Conservation (phyloP, 148 eudicot genomes). For the Salicornia ramosissima region DNA sequence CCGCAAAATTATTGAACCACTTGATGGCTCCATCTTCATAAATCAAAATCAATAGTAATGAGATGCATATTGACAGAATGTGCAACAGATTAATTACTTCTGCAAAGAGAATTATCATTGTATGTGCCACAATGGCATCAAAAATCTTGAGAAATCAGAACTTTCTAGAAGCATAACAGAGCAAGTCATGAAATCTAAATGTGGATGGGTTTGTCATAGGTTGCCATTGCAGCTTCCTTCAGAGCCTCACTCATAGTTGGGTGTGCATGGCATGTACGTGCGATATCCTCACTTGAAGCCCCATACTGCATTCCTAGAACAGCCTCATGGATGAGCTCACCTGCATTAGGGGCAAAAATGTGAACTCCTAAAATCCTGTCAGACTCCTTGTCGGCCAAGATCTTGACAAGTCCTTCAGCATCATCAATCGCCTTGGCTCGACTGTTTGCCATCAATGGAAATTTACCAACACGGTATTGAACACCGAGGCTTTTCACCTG, state of each 20-base stretch:
- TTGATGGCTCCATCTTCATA: not conserved
- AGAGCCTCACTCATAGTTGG: slow-evolving; percentile 98
- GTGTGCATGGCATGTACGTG: slow-evolving; percentile 97
- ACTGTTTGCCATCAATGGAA: slow-evolving; percentile 89
- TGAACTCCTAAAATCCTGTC: slow-evolving; percentile 92
- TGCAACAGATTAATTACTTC: slow-evolving; percentile 4
- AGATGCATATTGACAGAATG: slow-evolving; percentile 4
- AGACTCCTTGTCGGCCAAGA: slow-evolving; percentile 80
- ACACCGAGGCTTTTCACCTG: slow-evolving; percentile 79
- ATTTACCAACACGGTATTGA: slow-evolving; percentile 77
- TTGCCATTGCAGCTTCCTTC: slow-evolving; percentile 91
- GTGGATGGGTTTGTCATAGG: slow-evolving; percentile 45
- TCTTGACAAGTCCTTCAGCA: slow-evolving; percentile 89
- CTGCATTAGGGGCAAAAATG: slow-evolving; percentile 92
- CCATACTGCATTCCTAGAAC: slow-evolving; percentile 77
- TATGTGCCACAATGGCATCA: slow-evolving; percentile 8
- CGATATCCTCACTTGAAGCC: slow-evolving; percentile 95
- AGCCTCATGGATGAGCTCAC: slow-evolving; percentile 94
- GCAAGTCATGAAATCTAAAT: slow-evolving; percentile 16
- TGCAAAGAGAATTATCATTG: slow-evolving; percentile 9
- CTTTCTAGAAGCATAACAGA: not conserved
- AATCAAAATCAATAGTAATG: slow-evolving; percentile 4
- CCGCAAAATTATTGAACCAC: slow-evolving; percentile 5
- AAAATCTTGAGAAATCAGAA: not conserved
- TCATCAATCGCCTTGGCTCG: slow-evolving; percentile 96